A percentile compares a stretch with the other conserved stretches of the same genome.
These are phyloP conservation scores for Hemileccinum impolitum DNA, from an alignment of 768 basidiomycete species.

Conservation along the genomic window DNA sequence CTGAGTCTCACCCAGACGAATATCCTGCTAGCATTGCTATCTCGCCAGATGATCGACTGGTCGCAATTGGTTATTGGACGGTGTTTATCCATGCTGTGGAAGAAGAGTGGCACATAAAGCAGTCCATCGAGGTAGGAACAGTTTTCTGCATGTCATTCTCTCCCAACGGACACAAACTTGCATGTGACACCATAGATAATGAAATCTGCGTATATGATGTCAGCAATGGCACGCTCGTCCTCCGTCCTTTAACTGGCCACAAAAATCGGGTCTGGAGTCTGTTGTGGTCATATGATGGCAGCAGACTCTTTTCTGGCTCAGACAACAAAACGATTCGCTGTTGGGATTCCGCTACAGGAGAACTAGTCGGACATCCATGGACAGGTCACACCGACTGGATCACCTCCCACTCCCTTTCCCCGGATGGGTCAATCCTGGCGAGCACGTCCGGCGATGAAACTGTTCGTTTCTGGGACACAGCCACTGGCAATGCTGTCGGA, in stretches of 20 bases:
- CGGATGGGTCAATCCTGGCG: neutral
- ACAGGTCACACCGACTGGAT: conserved; percentile 9
- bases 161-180: neutral
- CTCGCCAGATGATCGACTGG: conserved; percentile 1
- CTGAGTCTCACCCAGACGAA: accelerated
- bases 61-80: neutral
- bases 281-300: conserved; percentile 15
- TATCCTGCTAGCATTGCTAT: neutral
- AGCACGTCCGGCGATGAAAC: neutral
- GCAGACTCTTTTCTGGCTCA: conserved; percentile 1
- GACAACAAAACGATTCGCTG: neutral
- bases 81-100: neutral
- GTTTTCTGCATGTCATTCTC: conserved; percentile 3
- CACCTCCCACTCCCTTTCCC: neutral
- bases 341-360: conserved; percentile 4
- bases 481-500: no score
- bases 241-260: neutral
- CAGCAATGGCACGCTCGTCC: neutral
- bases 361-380: conserved; percentile 7
- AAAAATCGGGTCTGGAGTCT: neutral
- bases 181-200: neutral
- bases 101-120: neutral
- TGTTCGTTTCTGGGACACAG: neutral
- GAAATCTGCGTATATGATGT: conserved; percentile 3
- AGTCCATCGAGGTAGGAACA: neutral